These are phyloP conservation scores for Stephania yunnanensis DNA, from an alignment of 164 flowering plant genomes.

Conservation along the genomic window DNA sequence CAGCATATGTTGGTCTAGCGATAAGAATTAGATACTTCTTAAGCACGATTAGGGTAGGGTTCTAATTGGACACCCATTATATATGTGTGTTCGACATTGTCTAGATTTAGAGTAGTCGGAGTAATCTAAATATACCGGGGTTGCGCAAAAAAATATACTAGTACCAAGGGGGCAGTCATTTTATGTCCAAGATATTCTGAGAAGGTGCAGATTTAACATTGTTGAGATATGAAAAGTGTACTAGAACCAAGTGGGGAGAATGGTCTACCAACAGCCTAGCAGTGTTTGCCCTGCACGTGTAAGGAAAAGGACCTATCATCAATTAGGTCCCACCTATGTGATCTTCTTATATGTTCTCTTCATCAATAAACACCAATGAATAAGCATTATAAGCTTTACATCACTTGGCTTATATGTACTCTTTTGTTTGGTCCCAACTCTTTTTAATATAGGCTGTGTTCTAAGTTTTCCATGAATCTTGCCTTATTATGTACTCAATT, in stretches of 20 bases:
- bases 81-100: too few relatives aligned
- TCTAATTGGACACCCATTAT: too few relatives aligned
- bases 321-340: not conserved
- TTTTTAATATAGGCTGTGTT: not conserved
- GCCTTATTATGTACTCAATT: not conserved
- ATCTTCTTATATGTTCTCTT: not conserved
- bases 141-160: too few relatives aligned
- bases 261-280: constrained; percentile 6
- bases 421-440: not conserved
- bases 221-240: not conserved
- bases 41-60: not conserved
- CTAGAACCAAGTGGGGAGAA: not conserved
- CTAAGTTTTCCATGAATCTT: not conserved
- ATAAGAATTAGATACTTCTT: not conserved
- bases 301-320: constrained; percentile 3
- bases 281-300: constrained; percentile 5
- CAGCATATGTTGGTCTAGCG: too few relatives aligned
- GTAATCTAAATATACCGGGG: too few relatives aligned
- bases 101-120: too few relatives aligned
- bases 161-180: not conserved
- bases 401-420: not conserved
- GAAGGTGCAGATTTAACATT: not conserved
- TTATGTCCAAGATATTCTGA: not conserved
- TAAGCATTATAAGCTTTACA: not conserved
- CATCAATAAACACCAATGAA: not conserved